Conservation (phyloP, 192 early-diverging fungal genomes). For the Rhizophagus prolifer region DNA sequence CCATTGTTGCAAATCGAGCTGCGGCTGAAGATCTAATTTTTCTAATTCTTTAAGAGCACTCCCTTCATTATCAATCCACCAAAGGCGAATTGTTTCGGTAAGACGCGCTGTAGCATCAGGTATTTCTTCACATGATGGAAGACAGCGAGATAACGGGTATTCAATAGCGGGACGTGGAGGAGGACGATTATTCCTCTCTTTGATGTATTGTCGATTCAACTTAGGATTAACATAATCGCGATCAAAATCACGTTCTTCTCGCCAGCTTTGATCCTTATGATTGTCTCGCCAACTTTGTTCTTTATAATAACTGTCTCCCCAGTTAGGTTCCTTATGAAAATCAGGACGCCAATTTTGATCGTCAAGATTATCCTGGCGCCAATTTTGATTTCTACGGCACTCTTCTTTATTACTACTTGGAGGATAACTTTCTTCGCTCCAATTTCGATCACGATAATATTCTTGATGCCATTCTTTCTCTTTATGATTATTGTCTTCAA, state of each 20-base stretch:
- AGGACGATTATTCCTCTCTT: background rate
- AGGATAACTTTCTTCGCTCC: background rate
- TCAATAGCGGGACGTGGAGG: constrained; percentile 10
- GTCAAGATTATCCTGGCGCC: background rate
- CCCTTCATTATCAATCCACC: constrained; percentile 21
- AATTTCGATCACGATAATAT: background rate
- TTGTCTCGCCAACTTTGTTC: background rate
- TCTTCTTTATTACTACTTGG: background rate
- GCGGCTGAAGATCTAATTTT: constrained; percentile 12
- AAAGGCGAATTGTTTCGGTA: constrained; percentile 14
- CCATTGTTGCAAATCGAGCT: background rate
- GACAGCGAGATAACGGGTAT: constrained; percentile 11
- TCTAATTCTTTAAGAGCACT: constrained; percentile 6
- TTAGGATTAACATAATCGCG: background rate
- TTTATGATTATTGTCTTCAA: background rate
- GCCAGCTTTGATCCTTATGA: background rate
- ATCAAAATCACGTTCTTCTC: constrained; percentile 2
- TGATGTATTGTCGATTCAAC: background rate
- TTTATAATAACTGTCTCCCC: background rate
- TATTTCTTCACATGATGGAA: constrained; percentile 19
- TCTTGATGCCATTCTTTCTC: background rate
- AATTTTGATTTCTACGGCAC: background rate
- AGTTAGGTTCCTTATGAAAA: background rate
- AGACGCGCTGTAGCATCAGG: constrained; percentile 15
- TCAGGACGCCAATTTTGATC: background rate